Percentiles rank a stretch among this genome's conserved stretches.
Evolutionary conservation across 1,284 basidiomycete genomes (phyloP).

Genomic region (Boletellus dicymbophilus): DNA sequence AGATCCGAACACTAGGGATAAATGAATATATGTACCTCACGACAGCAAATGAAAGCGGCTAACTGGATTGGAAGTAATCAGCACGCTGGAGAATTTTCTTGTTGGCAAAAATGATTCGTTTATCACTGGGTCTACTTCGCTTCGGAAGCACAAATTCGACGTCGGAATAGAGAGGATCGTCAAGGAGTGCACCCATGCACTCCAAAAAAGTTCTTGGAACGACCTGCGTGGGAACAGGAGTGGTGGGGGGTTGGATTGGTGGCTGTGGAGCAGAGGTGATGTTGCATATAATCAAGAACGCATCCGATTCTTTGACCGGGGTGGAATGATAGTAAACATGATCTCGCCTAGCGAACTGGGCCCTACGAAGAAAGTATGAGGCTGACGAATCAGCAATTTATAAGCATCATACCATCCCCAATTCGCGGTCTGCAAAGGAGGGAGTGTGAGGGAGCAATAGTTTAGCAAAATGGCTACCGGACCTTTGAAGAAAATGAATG

Average conservation of each 20-base stretch:
- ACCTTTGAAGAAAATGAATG: conserved; percentile 84
- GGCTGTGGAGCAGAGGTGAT: conserved; percentile 70
- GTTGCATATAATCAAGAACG: conserved; percentile 77
- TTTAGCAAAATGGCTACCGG: background rate
- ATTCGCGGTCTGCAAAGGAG: conserved; percentile 70
- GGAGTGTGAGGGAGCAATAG: conserved; percentile 10
- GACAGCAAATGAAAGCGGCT: conserved; percentile 2
- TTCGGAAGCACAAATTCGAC: conserved; percentile 75
- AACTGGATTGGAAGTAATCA: conserved; percentile 78
- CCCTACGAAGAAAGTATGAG: conserved; percentile 46
- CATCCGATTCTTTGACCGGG: conserved; percentile 58
- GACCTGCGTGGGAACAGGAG: conserved; percentile 49
- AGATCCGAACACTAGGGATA: conserved; percentile 62
- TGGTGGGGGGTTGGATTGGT: conserved; percentile 46
- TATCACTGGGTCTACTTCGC: conserved; percentile 40
- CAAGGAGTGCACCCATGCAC: conserved; percentile 72
- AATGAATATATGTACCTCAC: conserved; percentile 1
- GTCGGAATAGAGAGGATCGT: conserved; percentile 82
- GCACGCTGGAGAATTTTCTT: conserved; percentile 67
- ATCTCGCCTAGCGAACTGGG: conserved; percentile 79
- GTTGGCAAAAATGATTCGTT: conserved; percentile 63
- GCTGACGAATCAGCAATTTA: background rate
- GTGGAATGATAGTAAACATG: conserved; percentile 65
- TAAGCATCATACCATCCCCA: conserved; percentile 71
- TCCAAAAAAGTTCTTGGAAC: conserved; percentile 68